Conservation (phyloP, 495 filamentous ascomycete genomes). For the Penicillium mononematosum region DNA sequence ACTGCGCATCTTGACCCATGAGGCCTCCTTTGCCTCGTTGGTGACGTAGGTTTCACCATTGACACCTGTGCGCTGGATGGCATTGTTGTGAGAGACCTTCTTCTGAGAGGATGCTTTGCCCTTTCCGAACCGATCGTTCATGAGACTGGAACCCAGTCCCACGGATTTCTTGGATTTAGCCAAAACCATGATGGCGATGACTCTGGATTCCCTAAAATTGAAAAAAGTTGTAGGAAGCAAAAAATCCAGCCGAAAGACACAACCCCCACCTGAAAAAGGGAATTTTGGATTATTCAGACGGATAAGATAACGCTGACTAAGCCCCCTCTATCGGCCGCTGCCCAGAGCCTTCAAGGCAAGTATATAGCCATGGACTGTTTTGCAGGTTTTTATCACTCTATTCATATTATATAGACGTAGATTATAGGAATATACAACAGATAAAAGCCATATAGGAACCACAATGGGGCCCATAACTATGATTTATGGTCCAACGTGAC, state of each 20-base stretch:
- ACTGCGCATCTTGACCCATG: slow-evolving; percentile 85
- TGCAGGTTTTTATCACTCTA: background rate
- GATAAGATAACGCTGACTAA: slow-evolving; percentile 39
- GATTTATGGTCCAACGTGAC: background rate
- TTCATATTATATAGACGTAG: background rate
- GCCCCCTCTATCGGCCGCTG: slow-evolving; percentile 11
- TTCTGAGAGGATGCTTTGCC: slow-evolving; percentile 74
- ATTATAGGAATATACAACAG: background rate
- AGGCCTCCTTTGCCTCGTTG: slow-evolving; percentile 46
- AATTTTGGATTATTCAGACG: slow-evolving; percentile 37
- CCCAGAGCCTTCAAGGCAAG: background rate
- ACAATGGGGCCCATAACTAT: background rate
- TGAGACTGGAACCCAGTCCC: slow-evolving; percentile 86
- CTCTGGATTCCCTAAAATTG: slow-evolving; percentile 13
- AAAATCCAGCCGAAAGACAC: slow-evolving; percentile 19
- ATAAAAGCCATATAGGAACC: background rate
- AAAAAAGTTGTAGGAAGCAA: slow-evolving; percentile 13
- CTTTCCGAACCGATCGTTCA: slow-evolving; percentile 92
- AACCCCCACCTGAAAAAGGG: slow-evolving; percentile 34
- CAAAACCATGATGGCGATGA: slow-evolving; percentile 69
- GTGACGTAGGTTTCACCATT: slow-evolving; percentile 50
- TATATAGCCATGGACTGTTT: background rate
- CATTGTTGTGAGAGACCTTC: slow-evolving; percentile 63
- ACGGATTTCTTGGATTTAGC: slow-evolving; percentile 94
- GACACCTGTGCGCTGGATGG: slow-evolving; percentile 43